Conservation (phyloP, 306 rosid species). For the Cicer judaicum region DNA sequence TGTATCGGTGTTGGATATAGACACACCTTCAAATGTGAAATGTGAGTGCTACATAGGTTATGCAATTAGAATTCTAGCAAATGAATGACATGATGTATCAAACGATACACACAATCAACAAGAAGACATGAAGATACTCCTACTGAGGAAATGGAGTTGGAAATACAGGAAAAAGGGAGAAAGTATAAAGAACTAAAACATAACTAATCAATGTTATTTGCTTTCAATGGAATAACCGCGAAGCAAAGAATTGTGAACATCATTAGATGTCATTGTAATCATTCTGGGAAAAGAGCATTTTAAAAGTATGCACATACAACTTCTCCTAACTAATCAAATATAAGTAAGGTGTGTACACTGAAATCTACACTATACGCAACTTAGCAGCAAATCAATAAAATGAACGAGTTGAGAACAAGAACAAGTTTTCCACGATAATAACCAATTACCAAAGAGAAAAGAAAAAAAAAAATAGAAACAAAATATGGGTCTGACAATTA, state of each 20-base stretch:
- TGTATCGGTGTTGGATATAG: too few species aligned
- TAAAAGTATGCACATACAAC: conserved; percentile 32
- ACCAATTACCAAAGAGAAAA: neutral
- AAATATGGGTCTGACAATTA: conserved; percentile 27
- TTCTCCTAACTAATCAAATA: conserved; percentile 26
- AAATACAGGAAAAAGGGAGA: neutral
- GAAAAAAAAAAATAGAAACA: neutral
- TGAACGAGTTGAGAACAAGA: conserved; percentile 8
- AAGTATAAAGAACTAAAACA: neutral
- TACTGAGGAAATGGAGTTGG: conserved; percentile 17
- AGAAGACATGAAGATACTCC: neutral
- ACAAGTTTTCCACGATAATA: conserved; percentile 31
- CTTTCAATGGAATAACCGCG: neutral
- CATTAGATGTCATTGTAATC: conserved; percentile 34
- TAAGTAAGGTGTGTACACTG: neutral
- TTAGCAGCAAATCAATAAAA: conserved; percentile 8
- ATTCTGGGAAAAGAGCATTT: neutral
- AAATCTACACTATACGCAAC: conserved; percentile 21
- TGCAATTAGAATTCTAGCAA: too few species aligned
- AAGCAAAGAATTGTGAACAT: conserved; percentile 16
- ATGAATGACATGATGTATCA: too few species aligned
- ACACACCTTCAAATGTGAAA: too few species aligned
- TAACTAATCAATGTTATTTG: conserved; percentile 1
- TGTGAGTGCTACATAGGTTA: too few species aligned
- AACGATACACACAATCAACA: neutral